Percentiles rank a stretch among this genome's conserved stretches.
phyloP scores from a whole-genome alignment of 2,329 filamentous ascomycete genomes.

The Microcyclospora tardicrescens region DNA sequence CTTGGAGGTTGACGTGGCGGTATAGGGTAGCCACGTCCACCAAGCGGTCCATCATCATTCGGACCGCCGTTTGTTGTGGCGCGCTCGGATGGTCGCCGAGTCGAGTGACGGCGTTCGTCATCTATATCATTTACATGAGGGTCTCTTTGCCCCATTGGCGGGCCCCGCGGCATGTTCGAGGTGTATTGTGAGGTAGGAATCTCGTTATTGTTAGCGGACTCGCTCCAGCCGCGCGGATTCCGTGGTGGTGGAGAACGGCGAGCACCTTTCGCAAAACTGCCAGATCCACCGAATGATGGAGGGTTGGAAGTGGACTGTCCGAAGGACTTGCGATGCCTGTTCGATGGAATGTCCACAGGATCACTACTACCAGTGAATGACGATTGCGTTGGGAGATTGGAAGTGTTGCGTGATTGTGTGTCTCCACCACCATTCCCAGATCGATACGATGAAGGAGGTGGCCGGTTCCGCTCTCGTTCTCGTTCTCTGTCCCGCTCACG shows the following conservation, averaged over 20 bases:
- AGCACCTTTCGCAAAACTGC: conserved; percentile 9
- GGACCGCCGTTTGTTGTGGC: not conserved
- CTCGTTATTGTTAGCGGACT: conserved; percentile 12
- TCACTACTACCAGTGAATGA: conserved; percentile 8
- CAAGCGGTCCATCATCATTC: not conserved
- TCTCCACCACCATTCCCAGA: conserved; percentile 1
- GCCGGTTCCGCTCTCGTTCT: not conserved
- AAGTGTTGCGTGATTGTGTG: conserved; percentile 7
- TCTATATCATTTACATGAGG: conserved; percentile 8
- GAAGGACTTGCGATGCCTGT: conserved; percentile 8
- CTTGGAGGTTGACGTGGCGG: conserved; percentile 5
- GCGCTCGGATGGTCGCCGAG: not conserved
- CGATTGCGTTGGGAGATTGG: conserved; percentile 7
- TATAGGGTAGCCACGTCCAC: conserved; percentile 5
- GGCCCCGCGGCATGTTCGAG: conserved; percentile 7
- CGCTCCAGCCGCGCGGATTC: conserved; percentile 13
- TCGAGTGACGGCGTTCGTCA: not conserved
- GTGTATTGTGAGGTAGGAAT: conserved; percentile 14
- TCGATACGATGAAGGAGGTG: conserved; percentile 5
- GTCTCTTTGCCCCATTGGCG: not conserved
- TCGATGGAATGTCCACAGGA: conserved; percentile 10
- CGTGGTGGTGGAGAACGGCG: conserved; percentile 13
- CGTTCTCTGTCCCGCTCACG: not conserved
- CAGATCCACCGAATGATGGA: not conserved
- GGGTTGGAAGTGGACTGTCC: conserved; percentile 1